phyloP scores from a whole-genome alignment of 2,329 filamentous ascomycete species.

The Botrytis deweyae region DNA sequence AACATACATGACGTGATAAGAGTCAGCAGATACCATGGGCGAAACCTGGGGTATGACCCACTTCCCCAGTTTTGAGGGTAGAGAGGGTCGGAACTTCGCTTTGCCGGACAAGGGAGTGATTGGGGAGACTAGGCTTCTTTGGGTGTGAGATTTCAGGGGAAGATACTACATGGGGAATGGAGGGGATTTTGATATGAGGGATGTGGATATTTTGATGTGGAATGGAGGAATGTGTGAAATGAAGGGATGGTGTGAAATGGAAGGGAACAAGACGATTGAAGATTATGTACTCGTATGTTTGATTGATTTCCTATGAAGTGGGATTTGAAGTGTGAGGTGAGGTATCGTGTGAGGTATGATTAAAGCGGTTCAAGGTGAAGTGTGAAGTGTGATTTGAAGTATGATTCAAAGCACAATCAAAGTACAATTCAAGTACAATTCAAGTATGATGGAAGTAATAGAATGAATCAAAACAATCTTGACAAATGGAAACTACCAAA shows the following conservation, averaged over 20 bases:
- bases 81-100: not conserved
- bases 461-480: not conserved
- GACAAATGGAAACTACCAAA: not conserved
- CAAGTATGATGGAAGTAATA: not conserved
- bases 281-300: no score
- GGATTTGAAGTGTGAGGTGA: not conserved
- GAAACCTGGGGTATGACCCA: conserved; percentile 16
- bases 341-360: not conserved
- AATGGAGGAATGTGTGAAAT: not conserved
- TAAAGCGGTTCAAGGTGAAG: no score
- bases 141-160: not conserved
- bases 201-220: not conserved
- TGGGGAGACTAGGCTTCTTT: not conserved
- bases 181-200: not conserved
- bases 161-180: conserved; percentile 1
- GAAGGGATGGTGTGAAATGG: not conserved
- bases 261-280: no score
- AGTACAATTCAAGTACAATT: no score
- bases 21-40: conserved; percentile 9
- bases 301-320: no score
- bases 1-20: not conserved
- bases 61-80: conserved; percentile 12
- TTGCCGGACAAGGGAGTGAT: not conserved
- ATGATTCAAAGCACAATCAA: not conserved
- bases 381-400: not conserved